These are phyloP conservation scores for Fusarium sp. DNA, from an alignment of 2,329 filamentous ascomycete genomes.

Conservation along the genomic window DNA sequence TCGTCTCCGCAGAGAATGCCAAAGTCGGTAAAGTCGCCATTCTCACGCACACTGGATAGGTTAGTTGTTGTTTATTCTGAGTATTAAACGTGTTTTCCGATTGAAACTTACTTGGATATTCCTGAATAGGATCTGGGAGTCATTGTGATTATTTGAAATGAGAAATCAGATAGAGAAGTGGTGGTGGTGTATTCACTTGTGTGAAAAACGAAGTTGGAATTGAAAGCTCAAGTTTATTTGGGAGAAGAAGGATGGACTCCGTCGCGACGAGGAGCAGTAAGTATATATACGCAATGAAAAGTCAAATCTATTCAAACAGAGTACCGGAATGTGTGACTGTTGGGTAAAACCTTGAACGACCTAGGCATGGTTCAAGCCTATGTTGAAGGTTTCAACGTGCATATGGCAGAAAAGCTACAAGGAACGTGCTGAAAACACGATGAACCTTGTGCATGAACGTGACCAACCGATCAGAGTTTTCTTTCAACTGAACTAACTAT, in stretches of 20 bases:
- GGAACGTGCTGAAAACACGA: background rate
- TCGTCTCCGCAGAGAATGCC: background rate
- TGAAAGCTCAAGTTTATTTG: background rate
- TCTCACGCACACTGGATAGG: background rate
- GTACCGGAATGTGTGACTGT: background rate
- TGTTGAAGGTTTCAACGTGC: background rate
- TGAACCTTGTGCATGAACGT: background rate
- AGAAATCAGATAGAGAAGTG: background rate
- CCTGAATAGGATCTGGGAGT: background rate
- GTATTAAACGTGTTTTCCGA: background rate
- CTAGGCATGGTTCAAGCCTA: background rate
- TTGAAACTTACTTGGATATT: background rate
- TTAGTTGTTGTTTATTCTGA: background rate
- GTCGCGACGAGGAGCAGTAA: background rate
- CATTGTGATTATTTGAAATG: background rate
- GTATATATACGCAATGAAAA: background rate
- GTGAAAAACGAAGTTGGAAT: background rate
- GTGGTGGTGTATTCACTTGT: background rate
- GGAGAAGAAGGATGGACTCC: no score
- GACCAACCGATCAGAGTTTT: background rate
- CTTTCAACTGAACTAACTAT: background rate
- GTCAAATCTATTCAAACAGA: background rate
- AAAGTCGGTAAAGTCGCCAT: constrained; percentile 7
- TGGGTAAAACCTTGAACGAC: background rate
- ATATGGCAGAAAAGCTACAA: background rate